Evolutionary conservation across 352 stramenopile genomes (phyloP), one percentile per base, ranked within the genome.

Genomic region (Thalassiosira livingstoniorum): DNA sequence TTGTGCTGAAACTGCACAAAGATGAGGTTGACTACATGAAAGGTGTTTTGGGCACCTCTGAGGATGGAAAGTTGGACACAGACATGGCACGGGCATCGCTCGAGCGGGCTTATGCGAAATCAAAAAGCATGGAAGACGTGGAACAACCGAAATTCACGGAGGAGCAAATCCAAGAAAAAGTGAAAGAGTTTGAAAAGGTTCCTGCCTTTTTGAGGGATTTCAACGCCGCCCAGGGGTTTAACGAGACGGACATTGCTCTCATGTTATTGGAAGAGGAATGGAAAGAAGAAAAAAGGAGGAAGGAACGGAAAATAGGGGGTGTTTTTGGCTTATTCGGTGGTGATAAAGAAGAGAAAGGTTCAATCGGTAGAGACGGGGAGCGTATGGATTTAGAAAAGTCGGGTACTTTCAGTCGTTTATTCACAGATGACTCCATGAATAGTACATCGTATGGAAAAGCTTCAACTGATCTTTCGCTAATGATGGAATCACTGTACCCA

Each of bases 401-500:
- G 23, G 80, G 80, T 27, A 42, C 77, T 35, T 87, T 87, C 15
- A 75, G 70, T 54, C 66, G 76, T 2, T 61, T 87, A 18, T 85
- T 87, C 64, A 55, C 67, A 2, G 75, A 82, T 54, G 51, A 74
- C 42, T 55, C 62, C 15, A 53, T 43, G 34, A 73, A 66, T 61
- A 61, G 25, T 58, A 70, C 60, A 57, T 35, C 69, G 29, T 25
- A n/a, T n/a, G 45, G 34, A 10, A 72, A 65, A 54, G 29, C 65
- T 45, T 15, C 25, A 42, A 34, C 32, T 11, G 82, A 86, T 55
- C 31, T 85, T 55, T 54, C 47, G 10, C 77, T 85, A 11, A 82
- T 83, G 45, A 87, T 92, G 51, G 74, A 90, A 66, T 57, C 67
- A 11, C 68, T 92, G 2, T 94, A 90, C 68, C 90, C 90, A 11